These are phyloP conservation scores for Pseudogymnoascus sp. DNA, from an alignment of 2,329 filamentous ascomycete genomes.

Conservation along the genomic window DNA sequence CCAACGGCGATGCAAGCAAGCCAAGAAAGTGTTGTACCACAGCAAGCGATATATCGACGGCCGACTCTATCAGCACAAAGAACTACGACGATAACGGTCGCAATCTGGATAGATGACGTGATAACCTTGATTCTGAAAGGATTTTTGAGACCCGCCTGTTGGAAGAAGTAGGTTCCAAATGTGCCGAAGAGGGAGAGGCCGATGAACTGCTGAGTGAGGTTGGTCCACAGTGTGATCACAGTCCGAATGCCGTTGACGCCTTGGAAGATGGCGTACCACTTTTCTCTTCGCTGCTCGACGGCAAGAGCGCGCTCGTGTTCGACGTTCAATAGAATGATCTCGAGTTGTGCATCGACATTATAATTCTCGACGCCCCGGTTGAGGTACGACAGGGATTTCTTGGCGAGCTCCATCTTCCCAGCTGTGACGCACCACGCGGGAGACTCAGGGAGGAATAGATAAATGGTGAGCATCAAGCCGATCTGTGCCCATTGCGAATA, in stretches of 20 bases:
- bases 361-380: constrained; percentile 24
- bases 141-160: constrained; percentile 36
- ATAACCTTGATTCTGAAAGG: constrained; percentile 39
- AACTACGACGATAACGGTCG: constrained; percentile 15
- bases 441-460: constrained; percentile 34
- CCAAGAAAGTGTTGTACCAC: constrained; percentile 13
- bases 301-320: constrained; percentile 25
- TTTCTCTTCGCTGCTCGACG: constrained; percentile 22
- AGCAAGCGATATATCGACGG: constrained; percentile 13
- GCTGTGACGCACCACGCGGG: constrained; percentile 32
- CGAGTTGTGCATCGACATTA: constrained; percentile 26
- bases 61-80: constrained; percentile 12
- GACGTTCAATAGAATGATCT: constrained; percentile 22
- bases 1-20: constrained; percentile 14
- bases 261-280: constrained; percentile 29
- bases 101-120: constrained; percentile 33
- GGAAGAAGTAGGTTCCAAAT: constrained; percentile 23
- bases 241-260: constrained; percentile 27
- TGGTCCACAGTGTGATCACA: constrained; percentile 24
- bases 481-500: constrained; percentile 43
- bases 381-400: constrained; percentile 17
- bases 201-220: constrained; percentile 20
- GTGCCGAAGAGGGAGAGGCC: constrained; percentile 21
- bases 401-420: constrained; percentile 20
- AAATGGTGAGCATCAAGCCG: constrained; percentile 35